Conservation (phyloP, 495 filamentous ascomycete species). For the Baudoinia panamericana region DNA sequence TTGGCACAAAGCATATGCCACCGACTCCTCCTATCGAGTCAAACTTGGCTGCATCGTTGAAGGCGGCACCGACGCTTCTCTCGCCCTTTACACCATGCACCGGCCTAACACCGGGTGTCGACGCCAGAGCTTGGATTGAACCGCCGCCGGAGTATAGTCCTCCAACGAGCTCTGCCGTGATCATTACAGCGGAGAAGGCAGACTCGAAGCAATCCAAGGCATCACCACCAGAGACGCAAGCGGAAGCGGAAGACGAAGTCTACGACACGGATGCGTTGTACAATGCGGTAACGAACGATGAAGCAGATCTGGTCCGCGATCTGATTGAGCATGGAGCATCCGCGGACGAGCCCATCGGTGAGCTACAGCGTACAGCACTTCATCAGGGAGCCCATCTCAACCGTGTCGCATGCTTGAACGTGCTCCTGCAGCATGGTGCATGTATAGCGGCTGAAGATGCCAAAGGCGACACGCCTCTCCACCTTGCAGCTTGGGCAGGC, state of each 20-base stretch:
- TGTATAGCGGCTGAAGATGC: conserved; percentile 11
- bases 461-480: conserved; percentile 19
- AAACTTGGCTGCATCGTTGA: neutral
- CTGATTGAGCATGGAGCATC: conserved; percentile 5
- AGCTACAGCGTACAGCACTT: conserved; percentile 13
- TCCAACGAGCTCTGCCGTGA: neutral
- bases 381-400: conserved; percentile 16
- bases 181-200: neutral
- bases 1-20: neutral
- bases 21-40: conserved; percentile 5
- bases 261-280: conserved; percentile 9
- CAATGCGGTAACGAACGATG: conserved; percentile 8
- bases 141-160: conserved; percentile 18
- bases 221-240: neutral
- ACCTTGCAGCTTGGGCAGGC: conserved; percentile 16
- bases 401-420: neutral
- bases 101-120: conserved; percentile 10
- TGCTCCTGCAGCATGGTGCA: conserved; percentile 10
- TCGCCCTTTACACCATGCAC: neutral
- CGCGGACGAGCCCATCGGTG: conserved; percentile 1
- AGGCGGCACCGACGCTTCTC: neutral
- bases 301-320: conserved; percentile 1
- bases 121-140: conserved; percentile 13
- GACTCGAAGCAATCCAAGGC: conserved; percentile 1
- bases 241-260: conserved; percentile 2